phyloP scores from a whole-genome alignment of 352 stramenopile species.

The Globisporangium mamillatum region DNA sequence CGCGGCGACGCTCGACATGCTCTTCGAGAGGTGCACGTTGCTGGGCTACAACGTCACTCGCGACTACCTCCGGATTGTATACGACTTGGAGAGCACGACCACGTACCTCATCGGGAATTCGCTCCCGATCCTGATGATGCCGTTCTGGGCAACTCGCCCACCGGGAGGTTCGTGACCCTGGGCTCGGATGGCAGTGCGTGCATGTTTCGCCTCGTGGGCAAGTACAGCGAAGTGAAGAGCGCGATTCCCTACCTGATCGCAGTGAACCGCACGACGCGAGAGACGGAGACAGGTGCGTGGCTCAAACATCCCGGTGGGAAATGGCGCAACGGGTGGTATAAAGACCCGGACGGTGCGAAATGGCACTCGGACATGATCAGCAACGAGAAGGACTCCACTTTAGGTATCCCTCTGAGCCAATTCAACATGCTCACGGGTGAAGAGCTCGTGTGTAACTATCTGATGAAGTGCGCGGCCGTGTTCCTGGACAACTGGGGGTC shows the following conservation, averaged over 20 bases:
- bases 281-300: conserved; percentile 22
- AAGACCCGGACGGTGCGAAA: conserved; percentile 11
- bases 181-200: conserved; percentile 19
- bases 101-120: conserved; percentile 15
- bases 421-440: conserved; percentile 17
- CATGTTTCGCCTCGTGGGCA: conserved; percentile 13
- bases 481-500: not conserved
- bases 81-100: conserved; percentile 11
- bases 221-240: conserved; percentile 3
- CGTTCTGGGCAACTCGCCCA: conserved; percentile 19
- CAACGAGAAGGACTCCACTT: not conserved
- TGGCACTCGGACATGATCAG: conserved; percentile 28
- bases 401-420: conserved; percentile 17
- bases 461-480: not conserved
- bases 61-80: conserved; percentile 18
- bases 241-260: not conserved
- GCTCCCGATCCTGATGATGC: conserved; percentile 22
- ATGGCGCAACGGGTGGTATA: conserved; percentile 39
- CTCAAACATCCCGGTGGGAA: conserved; percentile 18
- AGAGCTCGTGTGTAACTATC: conserved; percentile 7
- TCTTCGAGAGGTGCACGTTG: conserved; percentile 14
- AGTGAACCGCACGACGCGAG: conserved; percentile 8
- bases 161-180: conserved; percentile 6
- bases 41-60: conserved; percentile 30
- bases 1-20: conserved; percentile 17